Evolutionary conservation across 139 green algal species (phyloP), one percentile per base, ranked within the genome.

Genomic region (Micractinium conductrix): DNA sequence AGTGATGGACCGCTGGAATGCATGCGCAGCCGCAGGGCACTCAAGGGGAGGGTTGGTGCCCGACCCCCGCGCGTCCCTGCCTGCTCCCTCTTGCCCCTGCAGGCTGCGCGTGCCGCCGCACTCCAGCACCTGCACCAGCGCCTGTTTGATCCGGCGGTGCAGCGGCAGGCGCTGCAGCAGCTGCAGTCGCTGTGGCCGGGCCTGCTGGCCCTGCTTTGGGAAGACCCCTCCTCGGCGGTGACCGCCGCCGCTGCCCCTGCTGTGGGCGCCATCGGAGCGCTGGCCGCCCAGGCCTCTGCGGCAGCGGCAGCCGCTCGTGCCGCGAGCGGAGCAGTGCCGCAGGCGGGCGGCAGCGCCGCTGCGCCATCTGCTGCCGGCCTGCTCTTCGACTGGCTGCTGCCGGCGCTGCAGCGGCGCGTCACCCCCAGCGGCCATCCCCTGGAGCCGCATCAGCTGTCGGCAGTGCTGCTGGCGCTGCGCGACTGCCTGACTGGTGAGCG

Each of bases 351-450:
- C 55, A 30, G 40, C 38, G 26, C n/a, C 3, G 22, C 38, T 37
- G 33, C 50, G 6, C 17, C 69, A 60, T 53, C 53, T 19, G 80
- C 69, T 2, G 71, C 69, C 24, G 83, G 86, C 2, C 75, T 91
- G 62, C 81, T 91, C 33, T 91, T 91, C 60, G 85, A 91, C 33
- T 91, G 87, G 87, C 76, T 87, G 55, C 82, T 91, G 75, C 85
- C 87, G 16, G 43, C 84, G 58, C 78, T 91, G 75, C 38, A 48
- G 21, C 73, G 53, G n/a, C 87, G 84, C 37, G 45, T 48, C 8
- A 38, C 63, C 2, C 72, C 83, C 0, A 21, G 30, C 12, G 80
- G 80, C 17, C 8, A 22, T 2, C 17, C 40, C 44, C 80, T 85
- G 37, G 38, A 60, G 26, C 24, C 55, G 7, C 60, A 71, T 9